phyloP scores from a whole-genome alignment of 2,329 filamentous ascomycete genomes.

The Alternaria longipes region DNA sequence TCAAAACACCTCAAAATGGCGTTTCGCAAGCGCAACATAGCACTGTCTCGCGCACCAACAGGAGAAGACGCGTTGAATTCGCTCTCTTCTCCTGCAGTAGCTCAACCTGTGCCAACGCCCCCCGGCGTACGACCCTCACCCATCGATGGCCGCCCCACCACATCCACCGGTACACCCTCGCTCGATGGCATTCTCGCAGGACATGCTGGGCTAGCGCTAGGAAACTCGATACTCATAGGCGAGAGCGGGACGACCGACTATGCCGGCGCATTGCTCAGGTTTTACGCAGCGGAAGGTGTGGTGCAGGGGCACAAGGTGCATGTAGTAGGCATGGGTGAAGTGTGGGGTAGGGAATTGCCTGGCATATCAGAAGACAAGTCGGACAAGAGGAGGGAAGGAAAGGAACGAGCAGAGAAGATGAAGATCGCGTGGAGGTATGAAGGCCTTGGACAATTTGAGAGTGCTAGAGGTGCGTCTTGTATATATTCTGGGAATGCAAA shows the following conservation, averaged over 20 bases:
- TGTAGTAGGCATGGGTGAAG: slow-evolving; percentile 79
- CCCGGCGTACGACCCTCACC: slow-evolving; percentile 81
- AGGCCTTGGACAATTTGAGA: slow-evolving; percentile 75
- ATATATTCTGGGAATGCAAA: slow-evolving; percentile 29
- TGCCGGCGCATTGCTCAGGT: slow-evolving; percentile 81
- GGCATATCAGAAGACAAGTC: slow-evolving; percentile 66
- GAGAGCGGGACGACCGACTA: slow-evolving; percentile 96
- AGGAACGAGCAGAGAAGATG: slow-evolving; percentile 71
- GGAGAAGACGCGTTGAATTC: slow-evolving; percentile 27
- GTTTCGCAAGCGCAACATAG: slow-evolving; percentile 73
- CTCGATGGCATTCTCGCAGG: slow-evolving; percentile 86
- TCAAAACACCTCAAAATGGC: slow-evolving; percentile 60
- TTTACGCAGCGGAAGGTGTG: slow-evolving; percentile 92
- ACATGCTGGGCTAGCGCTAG: slow-evolving; percentile 84
- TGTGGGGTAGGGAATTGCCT: slow-evolving; percentile 85
- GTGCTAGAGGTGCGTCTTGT: slow-evolving; percentile 67
- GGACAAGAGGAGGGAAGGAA: slow-evolving; percentile 38
- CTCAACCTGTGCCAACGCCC: slow-evolving; percentile 24
- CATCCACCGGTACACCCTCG: slow-evolving; percentile 88
- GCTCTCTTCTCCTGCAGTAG: slow-evolving; percentile 20
- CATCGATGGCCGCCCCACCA: slow-evolving; percentile 85
- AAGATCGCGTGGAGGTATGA: slow-evolving; percentile 99
- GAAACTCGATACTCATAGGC: slow-evolving; percentile 80
- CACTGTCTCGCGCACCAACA: slow-evolving; percentile 56
- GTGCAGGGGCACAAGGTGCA: slow-evolving; percentile 91